Percentiles rank a stretch among this genome's conserved stretches.
Conservation (phyloP, 179 eudicot genomes). For the Vitellaria paradoxa region DNA sequence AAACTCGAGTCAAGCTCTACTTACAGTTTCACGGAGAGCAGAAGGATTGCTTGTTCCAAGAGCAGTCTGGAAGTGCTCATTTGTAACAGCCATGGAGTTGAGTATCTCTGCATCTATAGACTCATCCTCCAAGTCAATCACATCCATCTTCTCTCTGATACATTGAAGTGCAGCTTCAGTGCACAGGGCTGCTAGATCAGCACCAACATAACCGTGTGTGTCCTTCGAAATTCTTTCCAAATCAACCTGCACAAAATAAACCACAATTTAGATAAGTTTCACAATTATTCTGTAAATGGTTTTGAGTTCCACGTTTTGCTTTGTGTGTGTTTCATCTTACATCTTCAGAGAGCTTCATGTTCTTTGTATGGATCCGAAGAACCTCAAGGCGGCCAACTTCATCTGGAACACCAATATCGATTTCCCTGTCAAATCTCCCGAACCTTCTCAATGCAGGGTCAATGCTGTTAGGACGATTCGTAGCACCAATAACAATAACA, state of each 20-base stretch:
- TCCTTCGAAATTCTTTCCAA: constrained; percentile 71
- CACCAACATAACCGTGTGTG: constrained; percentile 84
- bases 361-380: constrained; percentile 81
- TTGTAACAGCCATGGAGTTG: constrained; percentile 85
- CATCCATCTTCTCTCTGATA: constrained; percentile 92
- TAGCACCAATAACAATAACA: constrained; percentile 89
- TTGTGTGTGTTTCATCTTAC: constrained; percentile 26
- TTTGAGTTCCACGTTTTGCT: not conserved
- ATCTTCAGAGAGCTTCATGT: constrained; percentile 83
- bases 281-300: not conserved
- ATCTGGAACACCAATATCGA: constrained; percentile 91
- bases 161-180: constrained; percentile 88
- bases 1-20: constrained; percentile 15
- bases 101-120: constrained; percentile 85
- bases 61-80: constrained; percentile 81
- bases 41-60: constrained; percentile 87
- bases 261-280: not conserved
- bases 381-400: constrained; percentile 85
- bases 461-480: constrained; percentile 91
- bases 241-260: constrained; percentile 56
- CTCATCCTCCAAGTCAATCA: constrained; percentile 82
- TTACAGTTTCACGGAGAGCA: constrained; percentile 81
- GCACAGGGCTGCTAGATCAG: constrained; percentile 78
- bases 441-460: constrained; percentile 89
- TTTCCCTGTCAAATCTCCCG: constrained; percentile 89